Base-by-base conservation (phyloP, 1,139 yeast genomes). In the Blastobotrys persicus region DNA sequence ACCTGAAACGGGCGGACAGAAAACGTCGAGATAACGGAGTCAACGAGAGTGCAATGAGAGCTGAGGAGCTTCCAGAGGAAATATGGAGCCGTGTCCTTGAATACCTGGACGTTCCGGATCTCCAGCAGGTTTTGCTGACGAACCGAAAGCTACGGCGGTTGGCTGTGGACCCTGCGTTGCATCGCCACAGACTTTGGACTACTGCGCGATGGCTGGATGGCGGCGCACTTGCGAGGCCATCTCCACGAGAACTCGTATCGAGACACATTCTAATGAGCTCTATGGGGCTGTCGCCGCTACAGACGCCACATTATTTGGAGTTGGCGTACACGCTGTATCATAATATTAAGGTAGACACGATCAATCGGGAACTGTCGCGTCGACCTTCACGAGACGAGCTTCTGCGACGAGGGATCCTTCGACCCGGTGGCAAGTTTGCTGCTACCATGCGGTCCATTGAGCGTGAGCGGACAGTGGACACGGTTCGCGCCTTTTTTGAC, bases 51-150 rank as follows among this genome's bases (percentile, higher is more conserved):
- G 28, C 9, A 9, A 23, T 23, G 28, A 23, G 28, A 23, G 28
- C 28, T 6, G 28, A 23, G 28, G 28, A 23, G 28, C 28, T 23
- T 23, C 67, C 68, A 9, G 58, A 58, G 42, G 67, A 63, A 50
- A 50, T 64, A 5, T 57, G 63, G 56, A 34, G 55, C 23, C 31
- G 40, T 18, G 49, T 64, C 12, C 49, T 64, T 31, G 51, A 54
- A 35, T 52, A 46, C 34, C 55, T 63, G 37, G 68, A 64, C 46
- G 50, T 62, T 12, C 60, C 64, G n/a, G 66, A 63, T 42, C 48
- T 62, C 33, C 41, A 51, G 40, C 46, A 37, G 13, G 53, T 62
- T 41, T 47, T 59, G 11, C 48, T 51, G 32, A 57, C 56, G 33
- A 45, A 53, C 53, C 57, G 49, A n/a, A 47, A 51, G 31, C 55